phyloP scores from a whole-genome alignment of 805 yeast genomes.

The Lipomyces kockii region DNA sequence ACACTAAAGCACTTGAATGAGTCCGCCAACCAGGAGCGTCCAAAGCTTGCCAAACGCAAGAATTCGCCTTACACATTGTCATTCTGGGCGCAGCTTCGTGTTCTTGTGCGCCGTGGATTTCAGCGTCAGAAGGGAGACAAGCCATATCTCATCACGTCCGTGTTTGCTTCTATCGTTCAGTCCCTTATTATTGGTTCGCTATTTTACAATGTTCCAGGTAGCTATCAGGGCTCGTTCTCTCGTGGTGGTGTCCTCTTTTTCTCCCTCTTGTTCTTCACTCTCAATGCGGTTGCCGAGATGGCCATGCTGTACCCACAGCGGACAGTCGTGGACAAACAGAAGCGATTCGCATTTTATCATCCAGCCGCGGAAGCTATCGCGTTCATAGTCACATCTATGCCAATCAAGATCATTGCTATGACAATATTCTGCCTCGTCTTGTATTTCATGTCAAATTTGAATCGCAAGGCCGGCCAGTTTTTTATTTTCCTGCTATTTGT shows the following conservation, averaged over 20 bases:
- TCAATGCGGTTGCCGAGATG: constrained; percentile 53
- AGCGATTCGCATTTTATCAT: constrained; percentile 60
- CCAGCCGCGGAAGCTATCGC: constrained; percentile 71
- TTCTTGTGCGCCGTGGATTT: constrained; percentile 40
- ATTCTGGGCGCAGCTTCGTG: constrained; percentile 53
- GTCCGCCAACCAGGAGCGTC: constrained; percentile 48
- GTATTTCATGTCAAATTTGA: constrained; percentile 60
- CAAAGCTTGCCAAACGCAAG: constrained; percentile 47
- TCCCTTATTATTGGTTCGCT: constrained; percentile 67
- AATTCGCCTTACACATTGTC: constrained; percentile 54
- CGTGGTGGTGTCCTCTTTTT: constrained; percentile 73
- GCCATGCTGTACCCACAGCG: constrained; percentile 53
- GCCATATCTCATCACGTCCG: constrained; percentile 53
- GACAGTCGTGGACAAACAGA: constrained; percentile 63
- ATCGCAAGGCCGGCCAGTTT: constrained; percentile 59
- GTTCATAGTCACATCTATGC: constrained; percentile 62
- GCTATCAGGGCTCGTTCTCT: constrained; percentile 61
- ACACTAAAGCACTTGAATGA: constrained; percentile 47
- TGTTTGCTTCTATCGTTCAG: constrained; percentile 57
- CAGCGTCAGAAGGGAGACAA: constrained; percentile 63
- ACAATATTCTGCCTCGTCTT: constrained; percentile 54
- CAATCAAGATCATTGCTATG: constrained; percentile 53
- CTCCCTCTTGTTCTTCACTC: constrained; percentile 52
- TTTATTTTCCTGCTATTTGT: constrained; percentile 56
- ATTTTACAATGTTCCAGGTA: constrained; percentile 56